Percentiles rank a stretch among this genome's conserved stretches.
Conservation (phyloP, 2,329 filamentous ascomycete genomes). For the Paracamarosporium sp. region DNA sequence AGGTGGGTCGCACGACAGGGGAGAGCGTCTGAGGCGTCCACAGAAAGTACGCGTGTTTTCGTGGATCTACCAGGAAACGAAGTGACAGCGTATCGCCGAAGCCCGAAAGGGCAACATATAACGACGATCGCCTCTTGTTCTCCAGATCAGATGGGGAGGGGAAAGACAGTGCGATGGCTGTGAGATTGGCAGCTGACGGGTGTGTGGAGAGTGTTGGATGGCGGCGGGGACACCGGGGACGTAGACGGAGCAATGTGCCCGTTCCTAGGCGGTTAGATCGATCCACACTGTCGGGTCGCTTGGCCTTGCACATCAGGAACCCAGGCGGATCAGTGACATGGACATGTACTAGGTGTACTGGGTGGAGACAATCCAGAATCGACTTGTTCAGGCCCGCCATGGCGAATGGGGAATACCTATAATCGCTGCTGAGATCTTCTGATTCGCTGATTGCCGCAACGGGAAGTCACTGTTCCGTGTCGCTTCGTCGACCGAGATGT, state of each 20-base stretch:
- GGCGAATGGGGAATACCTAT: not conserved
- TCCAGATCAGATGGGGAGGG: not conserved
- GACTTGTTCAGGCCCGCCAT: not conserved
- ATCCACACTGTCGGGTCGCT: slow-evolving; percentile 2
- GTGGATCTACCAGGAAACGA: not conserved
- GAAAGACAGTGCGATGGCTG: not conserved
- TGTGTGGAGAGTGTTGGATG: not conserved
- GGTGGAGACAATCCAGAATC: not conserved
- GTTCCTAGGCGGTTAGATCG: not conserved
- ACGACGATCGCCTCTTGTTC: not conserved
- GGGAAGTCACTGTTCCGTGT: not conserved
- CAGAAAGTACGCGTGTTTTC: not conserved
- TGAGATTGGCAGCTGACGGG: slow-evolving; percentile 1
- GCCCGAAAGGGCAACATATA: not conserved
- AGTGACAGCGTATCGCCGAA: not conserved
- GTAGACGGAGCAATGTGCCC: slow-evolving; percentile 4
- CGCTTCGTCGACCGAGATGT: not conserved
- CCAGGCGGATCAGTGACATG: not conserved
- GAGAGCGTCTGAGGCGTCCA: not conserved
- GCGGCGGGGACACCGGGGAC: slow-evolving; percentile 3
- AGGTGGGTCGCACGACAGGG: slow-evolving; percentile 7
- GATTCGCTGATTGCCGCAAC: not conserved
- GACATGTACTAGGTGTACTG: not conserved
- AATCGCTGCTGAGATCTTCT: not conserved
- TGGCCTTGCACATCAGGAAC: slow-evolving; percentile 6